Percentiles rank a stretch among this genome's conserved stretches.
These are phyloP conservation scores for Peterozyma toletana DNA, from an alignment of 805 yeast genomes.

Conservation along the genomic window DNA sequence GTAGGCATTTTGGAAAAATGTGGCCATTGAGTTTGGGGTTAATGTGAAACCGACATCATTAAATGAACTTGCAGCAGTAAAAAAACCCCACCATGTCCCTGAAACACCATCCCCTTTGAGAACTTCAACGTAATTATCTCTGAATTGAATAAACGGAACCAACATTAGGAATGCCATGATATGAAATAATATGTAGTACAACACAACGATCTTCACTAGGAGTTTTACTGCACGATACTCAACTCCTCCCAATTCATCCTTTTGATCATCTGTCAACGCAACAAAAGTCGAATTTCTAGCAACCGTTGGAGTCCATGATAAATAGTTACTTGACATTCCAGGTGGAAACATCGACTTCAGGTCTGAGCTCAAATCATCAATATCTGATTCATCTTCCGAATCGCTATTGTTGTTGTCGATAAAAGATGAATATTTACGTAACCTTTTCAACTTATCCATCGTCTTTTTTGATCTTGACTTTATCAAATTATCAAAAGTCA, in stretches of 20 bases:
- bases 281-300: conserved; percentile 93
- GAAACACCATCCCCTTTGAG: conserved; percentile 53
- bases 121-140: conserved; percentile 30
- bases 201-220: conserved; percentile 53
- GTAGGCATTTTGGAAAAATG: conserved; percentile 60
- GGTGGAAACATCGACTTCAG: conserved; percentile 3
- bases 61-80: conserved; percentile 72
- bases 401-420: conserved; percentile 14
- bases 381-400: conserved; percentile 8
- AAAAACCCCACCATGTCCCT: conserved; percentile 92
- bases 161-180: conserved; percentile 43
- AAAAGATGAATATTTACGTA: conserved; percentile 18
- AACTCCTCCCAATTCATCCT: conserved; percentile 94
- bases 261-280: conserved; percentile 72
- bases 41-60: conserved; percentile 82
- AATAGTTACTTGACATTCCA: conserved; percentile 50
- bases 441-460: conserved; percentile 18
- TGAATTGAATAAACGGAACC: conserved; percentile 53
- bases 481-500: conserved; percentile 40
- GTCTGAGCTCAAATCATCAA: conserved; percentile 7
- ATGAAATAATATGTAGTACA: conserved; percentile 75
- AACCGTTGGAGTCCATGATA: conserved; percentile 86
- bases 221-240: conserved; percentile 87
- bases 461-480: conserved; percentile 20
- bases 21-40: conserved; percentile 72